phyloP scores from a whole-genome alignment of 2,329 filamentous ascomycete genomes.

The Elsinoe batatas region DNA sequence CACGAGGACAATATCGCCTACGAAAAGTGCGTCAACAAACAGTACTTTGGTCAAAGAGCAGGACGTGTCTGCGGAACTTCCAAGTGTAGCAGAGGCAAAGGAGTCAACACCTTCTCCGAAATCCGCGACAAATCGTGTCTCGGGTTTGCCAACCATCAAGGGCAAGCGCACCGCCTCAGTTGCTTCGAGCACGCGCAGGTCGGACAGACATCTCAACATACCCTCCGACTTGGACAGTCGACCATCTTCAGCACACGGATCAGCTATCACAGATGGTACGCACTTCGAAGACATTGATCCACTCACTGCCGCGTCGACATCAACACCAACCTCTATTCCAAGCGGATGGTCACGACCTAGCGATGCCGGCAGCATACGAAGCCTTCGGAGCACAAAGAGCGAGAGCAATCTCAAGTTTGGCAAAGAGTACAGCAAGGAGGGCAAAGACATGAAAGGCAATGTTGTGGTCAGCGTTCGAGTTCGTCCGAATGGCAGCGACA shows the following conservation, averaged over 20 bases:
- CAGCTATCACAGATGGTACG: conserved; percentile 81
- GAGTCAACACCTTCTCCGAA: background rate
- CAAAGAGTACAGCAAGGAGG: conserved; percentile 3
- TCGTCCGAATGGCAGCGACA: conserved; percentile 64
- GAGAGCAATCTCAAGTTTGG: conserved; percentile 30
- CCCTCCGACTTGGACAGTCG: conserved; percentile 79
- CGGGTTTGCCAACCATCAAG: conserved; percentile 2
- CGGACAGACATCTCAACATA: conserved; percentile 65
- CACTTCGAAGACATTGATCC: conserved; percentile 75
- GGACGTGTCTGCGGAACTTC: background rate
- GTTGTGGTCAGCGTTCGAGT: conserved; percentile 93
- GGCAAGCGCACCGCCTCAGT: conserved; percentile 46
- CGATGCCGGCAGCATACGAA: conserved; percentile 25
- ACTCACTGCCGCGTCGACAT: conserved; percentile 31
- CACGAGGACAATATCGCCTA: background rate
- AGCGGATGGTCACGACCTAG: conserved; percentile 30
- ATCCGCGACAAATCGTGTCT: background rate
- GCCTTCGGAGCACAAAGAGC: conserved; percentile 8
- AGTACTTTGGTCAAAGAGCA: background rate
- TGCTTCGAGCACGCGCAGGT: conserved; percentile 52
- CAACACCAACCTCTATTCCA: conserved; percentile 1
- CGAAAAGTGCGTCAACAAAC: background rate
- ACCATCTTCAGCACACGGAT: conserved; percentile 85
- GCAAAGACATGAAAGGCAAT: conserved; percentile 72
- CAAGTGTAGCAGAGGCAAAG: background rate